Percentiles rank a stretch among this genome's conserved stretches.
These are phyloP conservation scores for Chlorella sp. DNA, from an alignment of 139 green algal genomes.

Conservation along the genomic window DNA sequence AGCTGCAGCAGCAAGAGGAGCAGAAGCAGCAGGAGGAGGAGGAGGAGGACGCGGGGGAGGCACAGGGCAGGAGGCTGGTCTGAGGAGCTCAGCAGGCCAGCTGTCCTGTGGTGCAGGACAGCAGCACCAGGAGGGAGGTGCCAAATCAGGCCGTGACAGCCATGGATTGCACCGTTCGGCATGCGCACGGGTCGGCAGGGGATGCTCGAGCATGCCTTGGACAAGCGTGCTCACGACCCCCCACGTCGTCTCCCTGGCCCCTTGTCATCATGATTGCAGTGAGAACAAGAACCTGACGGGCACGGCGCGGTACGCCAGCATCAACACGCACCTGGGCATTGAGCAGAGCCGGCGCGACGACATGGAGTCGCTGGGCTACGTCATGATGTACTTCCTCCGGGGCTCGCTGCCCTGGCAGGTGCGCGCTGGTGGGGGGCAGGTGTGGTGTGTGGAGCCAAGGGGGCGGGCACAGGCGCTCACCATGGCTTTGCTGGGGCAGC, in stretches of 20 bases:
- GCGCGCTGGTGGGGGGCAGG: too few species aligned
- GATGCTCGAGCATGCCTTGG: not conserved
- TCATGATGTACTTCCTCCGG: slow-evolving; percentile 97
- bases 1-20: not conserved
- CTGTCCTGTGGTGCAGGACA: too few species aligned
- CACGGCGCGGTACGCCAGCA: slow-evolving; percentile 94
- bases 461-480: too few species aligned
- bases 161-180: not conserved
- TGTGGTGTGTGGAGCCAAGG: too few species aligned
- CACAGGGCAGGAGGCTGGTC: too few species aligned
- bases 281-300: slow-evolving; percentile 96
- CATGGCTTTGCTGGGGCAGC: slow-evolving; percentile 12
- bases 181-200: not conserved
- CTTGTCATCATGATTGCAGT: slow-evolving; percentile 8
- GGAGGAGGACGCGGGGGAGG: not conserved
- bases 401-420: slow-evolving; percentile 97
- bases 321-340: slow-evolving; percentile 99
- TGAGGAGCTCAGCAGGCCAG: not conserved
- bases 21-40: not conserved
- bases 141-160: too few species aligned
- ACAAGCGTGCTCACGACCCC: not conserved
- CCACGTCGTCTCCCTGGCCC: not conserved
- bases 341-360: slow-evolving; percentile 93
- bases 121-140: too few species aligned
- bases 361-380: slow-evolving; percentile 83